These are phyloP conservation scores for Carex pumila DNA, from an alignment of 176 grass and related monocot genomes.

Conservation along the genomic window DNA sequence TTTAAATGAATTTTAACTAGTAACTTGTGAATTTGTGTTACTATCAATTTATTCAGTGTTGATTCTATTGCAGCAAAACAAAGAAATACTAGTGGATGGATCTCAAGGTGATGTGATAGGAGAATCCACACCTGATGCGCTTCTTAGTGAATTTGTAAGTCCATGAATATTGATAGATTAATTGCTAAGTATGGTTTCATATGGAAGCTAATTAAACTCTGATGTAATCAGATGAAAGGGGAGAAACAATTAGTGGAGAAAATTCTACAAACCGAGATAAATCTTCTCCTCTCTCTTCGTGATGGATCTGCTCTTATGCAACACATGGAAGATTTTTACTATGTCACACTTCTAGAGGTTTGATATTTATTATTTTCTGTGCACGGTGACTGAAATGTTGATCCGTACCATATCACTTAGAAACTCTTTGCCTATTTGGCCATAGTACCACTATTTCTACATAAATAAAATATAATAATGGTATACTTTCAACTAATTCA, in stretches of 20 bases:
- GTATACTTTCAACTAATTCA: slow-evolving; percentile 2
- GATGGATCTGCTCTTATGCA: slow-evolving; percentile 98
- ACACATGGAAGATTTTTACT: slow-evolving; percentile 99
- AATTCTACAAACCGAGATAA: slow-evolving; percentile 88
- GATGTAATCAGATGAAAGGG: slow-evolving; percentile 72
- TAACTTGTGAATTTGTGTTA: not conserved
- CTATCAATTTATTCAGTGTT: not conserved
- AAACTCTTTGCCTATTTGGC: not conserved
- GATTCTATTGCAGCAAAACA: slow-evolving; percentile 37
- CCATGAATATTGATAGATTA: not conserved
- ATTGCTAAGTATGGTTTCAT: not conserved
- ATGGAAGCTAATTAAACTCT: slow-evolving; percentile 16
- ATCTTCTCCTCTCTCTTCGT: slow-evolving; percentile 77
- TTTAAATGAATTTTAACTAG: not conserved
- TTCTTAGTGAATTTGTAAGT: slow-evolving; percentile 96
- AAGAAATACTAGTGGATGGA: slow-evolving; percentile 43
- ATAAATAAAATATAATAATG: not conserved
- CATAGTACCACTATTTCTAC: not conserved
- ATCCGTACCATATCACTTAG: not conserved
- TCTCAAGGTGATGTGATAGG: slow-evolving; percentile 71
- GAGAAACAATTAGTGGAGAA: slow-evolving; percentile 89
- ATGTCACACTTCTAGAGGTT: slow-evolving; percentile 95
- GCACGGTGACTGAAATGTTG: not conserved
- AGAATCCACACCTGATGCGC: slow-evolving; percentile 72
- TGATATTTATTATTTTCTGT: not conserved